Evolutionary conservation across 371 early-diverging fungal genomes (phyloP).

Genomic region (Mucor circinelloides): DNA sequence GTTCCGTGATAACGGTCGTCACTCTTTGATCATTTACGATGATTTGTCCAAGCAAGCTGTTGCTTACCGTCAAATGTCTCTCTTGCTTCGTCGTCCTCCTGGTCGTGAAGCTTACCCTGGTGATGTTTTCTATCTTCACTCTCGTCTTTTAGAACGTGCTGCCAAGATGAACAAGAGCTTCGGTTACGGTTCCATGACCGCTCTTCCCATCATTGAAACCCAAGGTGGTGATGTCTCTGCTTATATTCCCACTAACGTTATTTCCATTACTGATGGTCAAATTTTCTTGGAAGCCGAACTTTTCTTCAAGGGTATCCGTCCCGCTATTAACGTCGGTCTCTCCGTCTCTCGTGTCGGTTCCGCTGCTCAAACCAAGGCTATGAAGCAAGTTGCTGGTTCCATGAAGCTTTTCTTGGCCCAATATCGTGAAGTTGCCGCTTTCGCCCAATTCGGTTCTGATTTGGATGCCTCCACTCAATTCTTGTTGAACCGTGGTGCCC

Average conservation of each 20-base stretch:
- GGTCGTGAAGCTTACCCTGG: slow-evolving; percentile 98
- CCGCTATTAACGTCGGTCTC: slow-evolving; percentile 98
- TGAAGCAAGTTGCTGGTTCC: slow-evolving; percentile 98
- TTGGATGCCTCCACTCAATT: slow-evolving; percentile 97
- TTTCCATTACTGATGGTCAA: slow-evolving; percentile 97
- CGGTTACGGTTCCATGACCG: slow-evolving; percentile 94
- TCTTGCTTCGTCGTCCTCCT: slow-evolving; percentile 96
- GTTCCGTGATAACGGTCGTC: slow-evolving; percentile 98
- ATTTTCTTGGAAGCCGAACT: slow-evolving; percentile 95
- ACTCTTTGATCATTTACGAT: slow-evolving; percentile 93
- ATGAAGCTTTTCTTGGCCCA: slow-evolving; percentile 98
- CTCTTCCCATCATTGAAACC: slow-evolving; percentile 97
- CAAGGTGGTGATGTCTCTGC: slow-evolving; percentile 99
- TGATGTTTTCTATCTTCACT: slow-evolving; percentile 98
- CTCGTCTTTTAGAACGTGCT: slow-evolving; percentile 95
- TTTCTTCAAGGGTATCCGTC: slow-evolving; percentile 98
- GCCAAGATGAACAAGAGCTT: slow-evolving; percentile 95
- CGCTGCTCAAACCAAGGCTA: slow-evolving; percentile 97
- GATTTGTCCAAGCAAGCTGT: slow-evolving; percentile 98
- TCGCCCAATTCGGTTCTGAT: slow-evolving; percentile 98
- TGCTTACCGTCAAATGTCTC: slow-evolving; percentile 98
- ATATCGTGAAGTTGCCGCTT: slow-evolving; percentile 98
- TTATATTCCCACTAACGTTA: slow-evolving; percentile 98
- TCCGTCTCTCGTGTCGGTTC: slow-evolving; percentile 98
- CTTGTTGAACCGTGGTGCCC: slow-evolving; percentile 97